Conservation (phyloP, 208 protist genomes). For the Crithidia mellificae region DNA sequence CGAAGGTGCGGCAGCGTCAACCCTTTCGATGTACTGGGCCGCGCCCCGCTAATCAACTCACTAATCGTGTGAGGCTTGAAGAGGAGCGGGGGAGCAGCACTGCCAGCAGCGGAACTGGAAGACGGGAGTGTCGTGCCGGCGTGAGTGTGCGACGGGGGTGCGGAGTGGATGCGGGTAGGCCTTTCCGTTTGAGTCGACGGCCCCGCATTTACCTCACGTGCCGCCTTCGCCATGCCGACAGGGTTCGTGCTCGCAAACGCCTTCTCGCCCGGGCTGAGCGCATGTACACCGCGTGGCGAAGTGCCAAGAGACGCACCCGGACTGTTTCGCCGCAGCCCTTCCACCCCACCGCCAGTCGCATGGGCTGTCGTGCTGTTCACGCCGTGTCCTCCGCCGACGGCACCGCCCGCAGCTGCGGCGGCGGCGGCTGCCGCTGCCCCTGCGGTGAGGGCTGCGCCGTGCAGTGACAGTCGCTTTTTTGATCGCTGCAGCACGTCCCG, state of each 20-base stretch:
- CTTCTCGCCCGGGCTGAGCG: neutral
- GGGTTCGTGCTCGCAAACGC: neutral
- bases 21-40: conserved; percentile 4
- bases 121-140: conserved; percentile 1
- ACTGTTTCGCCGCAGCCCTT: neutral
- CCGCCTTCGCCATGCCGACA: neutral
- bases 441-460: too few species aligned
- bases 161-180: neutral
- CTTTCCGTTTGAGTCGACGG: neutral
- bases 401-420: neutral
- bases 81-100: conserved; percentile 1
- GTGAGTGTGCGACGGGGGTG: conserved; percentile 1
- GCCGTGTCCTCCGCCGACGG: neutral
- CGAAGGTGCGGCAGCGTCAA: neutral
- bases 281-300: neutral
- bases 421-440: too few species aligned
- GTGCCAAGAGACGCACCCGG: neutral
- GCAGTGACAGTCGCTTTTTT: conserved; percentile 15
- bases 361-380: neutral
- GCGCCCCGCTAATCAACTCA: conserved; percentile 17
- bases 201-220: neutral
- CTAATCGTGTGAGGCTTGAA: conserved; percentile 24
- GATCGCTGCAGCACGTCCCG: conserved; percentile 28
- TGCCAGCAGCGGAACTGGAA: too few species aligned
- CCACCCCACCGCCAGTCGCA: neutral